Percentiles rank a stretch among this genome's conserved stretches.
Conservation (phyloP, 805 yeast species). For the Metschnikowia reukaufii region DNA sequence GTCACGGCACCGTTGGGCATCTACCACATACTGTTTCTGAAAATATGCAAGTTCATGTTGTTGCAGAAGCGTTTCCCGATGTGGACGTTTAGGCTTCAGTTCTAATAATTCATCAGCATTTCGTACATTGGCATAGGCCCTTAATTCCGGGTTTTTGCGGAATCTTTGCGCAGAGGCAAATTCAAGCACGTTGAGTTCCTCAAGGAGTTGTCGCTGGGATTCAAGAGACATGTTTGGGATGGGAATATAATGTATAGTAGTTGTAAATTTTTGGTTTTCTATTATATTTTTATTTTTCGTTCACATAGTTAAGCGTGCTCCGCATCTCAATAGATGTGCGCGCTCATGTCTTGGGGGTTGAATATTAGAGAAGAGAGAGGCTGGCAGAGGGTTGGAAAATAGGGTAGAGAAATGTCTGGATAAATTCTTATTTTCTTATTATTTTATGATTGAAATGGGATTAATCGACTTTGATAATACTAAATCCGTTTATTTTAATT, state of each 20-base stretch:
- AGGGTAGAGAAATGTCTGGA: too few relatives aligned
- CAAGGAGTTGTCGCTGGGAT: slow-evolving; percentile 40
- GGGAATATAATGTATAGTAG: too few relatives aligned
- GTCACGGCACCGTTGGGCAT: slow-evolving; percentile 11
- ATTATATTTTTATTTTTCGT: too few relatives aligned
- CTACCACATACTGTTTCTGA: slow-evolving; percentile 42
- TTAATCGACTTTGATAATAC: too few relatives aligned
- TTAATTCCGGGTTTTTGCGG: slow-evolving; percentile 57
- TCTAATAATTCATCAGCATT: slow-evolving; percentile 14
- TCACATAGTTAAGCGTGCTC: too few relatives aligned
- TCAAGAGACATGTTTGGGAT: slow-evolving; percentile 26
- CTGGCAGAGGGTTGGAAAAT: too few relatives aligned
- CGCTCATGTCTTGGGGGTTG: background rate
- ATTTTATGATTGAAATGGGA: too few relatives aligned
- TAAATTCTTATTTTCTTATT: too few relatives aligned
- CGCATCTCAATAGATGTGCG: background rate
- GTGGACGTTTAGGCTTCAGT: slow-evolving; percentile 38
- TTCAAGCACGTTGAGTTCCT: slow-evolving; percentile 74
- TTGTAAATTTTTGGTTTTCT: too few relatives aligned
- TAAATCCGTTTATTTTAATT: too few relatives aligned
- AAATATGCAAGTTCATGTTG: slow-evolving; percentile 66
- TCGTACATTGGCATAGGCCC: slow-evolving; percentile 24
- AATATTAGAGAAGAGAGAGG: background rate
- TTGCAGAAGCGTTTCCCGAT: slow-evolving; percentile 55
- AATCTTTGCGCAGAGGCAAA: slow-evolving; percentile 62